These are phyloP conservation scores for Ascodesmis nigricans DNA, from an alignment of 495 filamentous ascomycete genomes.

Conservation along the genomic window DNA sequence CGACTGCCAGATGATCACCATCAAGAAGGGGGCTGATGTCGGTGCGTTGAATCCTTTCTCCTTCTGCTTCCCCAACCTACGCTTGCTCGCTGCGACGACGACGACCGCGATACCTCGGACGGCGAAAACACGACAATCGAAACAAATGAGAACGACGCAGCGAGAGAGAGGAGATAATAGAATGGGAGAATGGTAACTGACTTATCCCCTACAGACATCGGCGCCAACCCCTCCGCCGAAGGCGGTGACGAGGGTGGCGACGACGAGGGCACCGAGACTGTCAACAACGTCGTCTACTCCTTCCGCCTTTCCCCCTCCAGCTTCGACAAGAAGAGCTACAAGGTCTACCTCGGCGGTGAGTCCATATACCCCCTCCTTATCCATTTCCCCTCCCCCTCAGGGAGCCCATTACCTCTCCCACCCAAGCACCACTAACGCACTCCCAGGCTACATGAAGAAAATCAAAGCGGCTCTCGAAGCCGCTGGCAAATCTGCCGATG, in stretches of 20 bases:
- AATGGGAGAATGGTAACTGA: conserved; percentile 1
- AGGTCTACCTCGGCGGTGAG: conserved; percentile 60
- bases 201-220: conserved; percentile 64
- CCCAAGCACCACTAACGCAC: no score
- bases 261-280: conserved; percentile 48
- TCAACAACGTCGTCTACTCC: conserved; percentile 85
- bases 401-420: no score
- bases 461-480: conserved; percentile 47
- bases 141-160: no score
- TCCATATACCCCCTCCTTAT: no score
- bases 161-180: no score
- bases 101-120: not conserved
- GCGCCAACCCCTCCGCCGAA: conserved; percentile 93
- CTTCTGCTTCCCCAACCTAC: no score
- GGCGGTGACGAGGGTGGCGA: conserved; percentile 43
- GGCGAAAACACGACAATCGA: not conserved
- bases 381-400: no score
- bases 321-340: conserved; percentile 71
- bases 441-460: conserved; percentile 72
- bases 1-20: conserved; percentile 70
- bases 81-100: not conserved
- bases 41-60: conserved; percentile 29
- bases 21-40: conserved; percentile 41
- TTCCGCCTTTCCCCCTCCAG: conserved; percentile 63
- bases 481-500: conserved; percentile 34